These are phyloP conservation scores for Pelargonium nanum DNA, from an alignment of 345 rosid species.

Conservation along the genomic window DNA sequence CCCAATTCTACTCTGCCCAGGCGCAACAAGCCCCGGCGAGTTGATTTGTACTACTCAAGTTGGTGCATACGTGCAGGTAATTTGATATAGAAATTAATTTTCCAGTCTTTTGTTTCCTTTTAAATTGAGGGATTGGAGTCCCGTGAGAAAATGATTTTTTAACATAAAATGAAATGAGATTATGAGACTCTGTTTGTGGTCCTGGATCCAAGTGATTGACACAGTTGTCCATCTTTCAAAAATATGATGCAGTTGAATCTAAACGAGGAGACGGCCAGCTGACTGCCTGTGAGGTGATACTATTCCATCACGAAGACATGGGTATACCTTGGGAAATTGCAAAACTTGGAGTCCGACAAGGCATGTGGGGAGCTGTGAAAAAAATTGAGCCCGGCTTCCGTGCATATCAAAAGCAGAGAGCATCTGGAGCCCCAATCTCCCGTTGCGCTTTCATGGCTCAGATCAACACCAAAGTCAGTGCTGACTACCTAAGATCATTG, in stretches of 20 bases:
- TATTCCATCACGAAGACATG: slow-evolving; percentile 96
- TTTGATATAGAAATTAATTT: neutral
- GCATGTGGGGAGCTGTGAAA: slow-evolving; percentile 99
- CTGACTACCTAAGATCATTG: slow-evolving; percentile 46
- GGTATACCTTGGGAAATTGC: slow-evolving; percentile 98
- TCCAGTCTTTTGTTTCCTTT: neutral
- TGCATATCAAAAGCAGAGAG: slow-evolving; percentile 52
- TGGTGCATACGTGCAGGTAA: slow-evolving; percentile 94
- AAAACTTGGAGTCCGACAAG: slow-evolving; percentile 82
- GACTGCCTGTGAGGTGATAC: slow-evolving; percentile 80
- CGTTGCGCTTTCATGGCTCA: slow-evolving; percentile 70
- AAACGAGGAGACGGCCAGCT: slow-evolving; percentile 71
- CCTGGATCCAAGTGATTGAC: too few species aligned
- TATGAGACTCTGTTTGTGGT: too few species aligned
- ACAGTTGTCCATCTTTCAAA: slow-evolving; percentile 5
- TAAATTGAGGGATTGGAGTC: neutral
- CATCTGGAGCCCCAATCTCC: slow-evolving; percentile 47
- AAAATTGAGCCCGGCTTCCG: slow-evolving; percentile 84
- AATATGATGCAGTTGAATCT: slow-evolving; percentile 65
- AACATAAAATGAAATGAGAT: too few species aligned
- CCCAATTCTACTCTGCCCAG: slow-evolving; percentile 60
- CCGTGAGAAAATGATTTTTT: too few species aligned
- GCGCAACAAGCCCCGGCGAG: slow-evolving; percentile 70
- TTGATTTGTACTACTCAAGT: slow-evolving; percentile 87
- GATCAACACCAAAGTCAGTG: slow-evolving; percentile 70